These are phyloP conservation scores for Exophiala viscosa DNA, from an alignment of 2,329 filamentous ascomycete species.

Conservation along the genomic window DNA sequence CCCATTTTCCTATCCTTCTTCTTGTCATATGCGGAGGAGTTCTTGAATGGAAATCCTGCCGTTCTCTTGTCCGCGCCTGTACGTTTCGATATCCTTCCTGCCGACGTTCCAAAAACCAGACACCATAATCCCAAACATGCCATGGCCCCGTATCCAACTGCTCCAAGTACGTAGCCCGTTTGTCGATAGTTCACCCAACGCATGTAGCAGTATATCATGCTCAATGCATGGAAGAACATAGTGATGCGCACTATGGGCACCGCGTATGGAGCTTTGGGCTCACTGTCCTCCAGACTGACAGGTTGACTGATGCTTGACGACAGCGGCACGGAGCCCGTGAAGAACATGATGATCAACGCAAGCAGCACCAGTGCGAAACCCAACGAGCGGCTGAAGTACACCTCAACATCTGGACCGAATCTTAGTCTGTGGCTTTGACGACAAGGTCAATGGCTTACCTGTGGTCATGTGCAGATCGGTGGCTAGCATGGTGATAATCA, in stretches of 20 bases:
- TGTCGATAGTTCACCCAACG: slow-evolving; percentile 57
- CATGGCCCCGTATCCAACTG: slow-evolving; percentile 55
- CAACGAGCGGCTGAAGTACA: slow-evolving; percentile 69
- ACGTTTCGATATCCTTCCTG: slow-evolving; percentile 57
- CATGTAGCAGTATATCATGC: slow-evolving; percentile 65
- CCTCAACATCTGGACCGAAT: slow-evolving; percentile 54
- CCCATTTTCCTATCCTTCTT: slow-evolving; percentile 40
- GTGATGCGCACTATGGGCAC: slow-evolving; percentile 64
- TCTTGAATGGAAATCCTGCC: slow-evolving; percentile 63
- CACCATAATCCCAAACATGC: slow-evolving; percentile 64
- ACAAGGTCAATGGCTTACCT: slow-evolving; percentile 28
- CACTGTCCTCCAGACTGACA: slow-evolving; percentile 41
- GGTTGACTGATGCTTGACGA: slow-evolving; percentile 44
- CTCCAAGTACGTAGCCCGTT: slow-evolving; percentile 59
- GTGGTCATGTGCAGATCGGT: slow-evolving; percentile 55
- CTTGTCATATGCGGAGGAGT: slow-evolving; percentile 54
- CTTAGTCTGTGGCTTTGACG: not conserved
- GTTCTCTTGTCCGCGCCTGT: slow-evolving; percentile 66
- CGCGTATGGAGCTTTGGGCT: slow-evolving; percentile 59
- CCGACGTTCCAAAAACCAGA: slow-evolving; percentile 54
- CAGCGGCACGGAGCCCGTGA: slow-evolving; percentile 68
- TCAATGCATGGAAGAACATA: slow-evolving; percentile 60
- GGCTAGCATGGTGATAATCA: slow-evolving; percentile 59
- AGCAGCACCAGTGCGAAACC: slow-evolving; percentile 65
- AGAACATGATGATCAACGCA: slow-evolving; percentile 60